Evolutionary conservation across 2,329 filamentous ascomycete genomes (phyloP).

Genomic region (Massarina eburnea): DNA sequence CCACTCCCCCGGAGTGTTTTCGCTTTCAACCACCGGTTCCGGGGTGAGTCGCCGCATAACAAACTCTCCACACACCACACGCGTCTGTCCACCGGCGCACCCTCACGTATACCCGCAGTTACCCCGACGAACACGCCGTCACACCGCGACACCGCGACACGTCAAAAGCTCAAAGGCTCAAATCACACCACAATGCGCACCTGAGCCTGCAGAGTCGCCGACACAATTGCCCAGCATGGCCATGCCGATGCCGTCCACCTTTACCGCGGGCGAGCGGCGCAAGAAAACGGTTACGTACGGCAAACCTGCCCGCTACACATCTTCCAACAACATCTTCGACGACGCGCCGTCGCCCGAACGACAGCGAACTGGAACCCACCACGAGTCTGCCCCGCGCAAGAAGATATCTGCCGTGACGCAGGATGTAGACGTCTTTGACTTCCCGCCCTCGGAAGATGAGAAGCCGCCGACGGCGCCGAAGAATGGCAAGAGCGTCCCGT

Average conservation of each 20-base stretch:
- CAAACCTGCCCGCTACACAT: slow-evolving; percentile 31
- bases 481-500: background rate
- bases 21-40: background rate
- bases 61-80: background rate
- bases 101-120: background rate
- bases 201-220: slow-evolving; percentile 14
- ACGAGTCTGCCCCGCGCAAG: slow-evolving; percentile 1
- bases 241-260: slow-evolving; percentile 29
- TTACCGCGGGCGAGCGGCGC: slow-evolving; percentile 34
- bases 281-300: slow-evolving; percentile 45
- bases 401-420: background rate
- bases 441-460: slow-evolving; percentile 11
- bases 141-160: background rate
- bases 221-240: slow-evolving; percentile 19
- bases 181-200: slow-evolving; percentile 25
- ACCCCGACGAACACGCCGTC: background rate
- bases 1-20: slow-evolving; percentile 6
- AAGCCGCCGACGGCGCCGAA: background rate
- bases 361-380: too few relatives aligned
- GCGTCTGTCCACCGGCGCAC: background rate
- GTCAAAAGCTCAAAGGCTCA: too few relatives aligned
- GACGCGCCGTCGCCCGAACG: slow-evolving; percentile 37
- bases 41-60: slow-evolving; percentile 7
- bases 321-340: slow-evolving; percentile 15
- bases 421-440: slow-evolving; percentile 8